Evolutionary conservation across 2,329 filamentous ascomycete genomes (phyloP).

Genomic region (Ceratocystis diversiconidia): DNA sequence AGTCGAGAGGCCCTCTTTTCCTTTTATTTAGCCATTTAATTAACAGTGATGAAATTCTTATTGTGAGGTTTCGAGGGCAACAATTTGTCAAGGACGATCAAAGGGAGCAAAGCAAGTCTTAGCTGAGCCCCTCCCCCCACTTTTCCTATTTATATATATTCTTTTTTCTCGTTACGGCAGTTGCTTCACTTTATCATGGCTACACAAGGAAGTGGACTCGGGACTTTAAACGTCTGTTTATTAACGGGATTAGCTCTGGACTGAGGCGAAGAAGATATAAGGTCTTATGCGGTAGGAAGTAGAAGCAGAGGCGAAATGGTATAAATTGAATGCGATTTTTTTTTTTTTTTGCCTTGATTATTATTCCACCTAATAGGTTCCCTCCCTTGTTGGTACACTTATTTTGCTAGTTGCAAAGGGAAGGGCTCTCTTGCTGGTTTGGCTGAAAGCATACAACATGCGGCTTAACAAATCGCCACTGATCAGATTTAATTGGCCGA

Average conservation of each 20-base stretch:
- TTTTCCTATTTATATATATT: neutral
- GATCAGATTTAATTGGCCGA: neutral
- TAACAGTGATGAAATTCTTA: no score
- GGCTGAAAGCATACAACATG: neutral
- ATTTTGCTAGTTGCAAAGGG: neutral
- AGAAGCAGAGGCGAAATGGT: no score
- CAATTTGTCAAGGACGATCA: no score
- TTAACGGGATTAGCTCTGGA: neutral
- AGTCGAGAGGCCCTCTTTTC: no score
- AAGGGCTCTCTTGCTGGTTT: neutral
- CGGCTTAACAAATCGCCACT: neutral
- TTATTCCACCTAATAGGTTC: no score
- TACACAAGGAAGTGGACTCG: neutral
- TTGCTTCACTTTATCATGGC: neutral
- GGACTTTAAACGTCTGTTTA: neutral
- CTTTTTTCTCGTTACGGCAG: neutral
- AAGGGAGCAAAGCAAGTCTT: no score
- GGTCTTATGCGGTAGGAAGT: neutral
- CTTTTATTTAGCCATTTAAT: no score
- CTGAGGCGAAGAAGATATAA: no score
- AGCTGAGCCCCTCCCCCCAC: neutral
- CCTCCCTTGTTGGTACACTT: neutral
- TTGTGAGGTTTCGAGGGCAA: no score
- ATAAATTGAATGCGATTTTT: no score
- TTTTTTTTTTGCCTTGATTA: slow-evolving; percentile 4